Base-by-base conservation (phyloP, 345 rosid genomes). In the Cardamine resedifolia region DNA sequence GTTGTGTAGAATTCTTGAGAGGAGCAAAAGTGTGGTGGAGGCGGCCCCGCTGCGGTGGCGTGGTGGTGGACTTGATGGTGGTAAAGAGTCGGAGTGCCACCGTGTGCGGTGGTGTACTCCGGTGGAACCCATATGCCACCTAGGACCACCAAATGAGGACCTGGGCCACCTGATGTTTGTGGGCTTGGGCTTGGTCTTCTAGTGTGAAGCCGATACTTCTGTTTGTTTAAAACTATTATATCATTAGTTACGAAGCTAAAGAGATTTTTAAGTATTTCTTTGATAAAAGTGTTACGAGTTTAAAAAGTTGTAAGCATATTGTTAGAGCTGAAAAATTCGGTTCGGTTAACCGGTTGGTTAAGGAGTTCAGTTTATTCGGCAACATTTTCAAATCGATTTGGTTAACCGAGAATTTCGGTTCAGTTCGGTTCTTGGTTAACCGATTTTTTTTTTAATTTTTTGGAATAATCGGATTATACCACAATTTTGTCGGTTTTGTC, bases 191-290 rank as follows among this genome's bases (percentile, higher is more conserved):
- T 90, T 31, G 98, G 96, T 80, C 99, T 81, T 70, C 99, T 86
- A 3, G 99, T 95, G 79, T 95, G 99, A 23, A 95, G 92, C 84
- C 99, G 80, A 77, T 90, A 95, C 83, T 95, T 95, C 99, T 95
- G 90, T 77, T 60, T 61, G 5, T 36, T 39, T 19, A 39, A 67
- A 23, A 5, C 33, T 6, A 49, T 41, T 4, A 4, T 4, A 58
- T 3, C 43, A 18, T 43, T 28, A 18, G 4, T 10, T 21, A 16
- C n/a, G n/a, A n/a, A n/a, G n/a, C n/a, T n/a, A n/a, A n/a, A n/a
- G n/a, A n/a, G n/a, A n/a, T n/a, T n/a, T n/a, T n/a, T n/a, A n/a
- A n/a, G n/a, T n/a, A n/a, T n/a, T n/a, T n/a, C n/a, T n/a, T n/a
- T n/a, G n/a, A n/a, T n/a, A n/a, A n/a, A n/a, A n/a, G n/a, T n/a